phyloP scores from a whole-genome alignment of 83 land plant species.

The Picea abies region DNA sequence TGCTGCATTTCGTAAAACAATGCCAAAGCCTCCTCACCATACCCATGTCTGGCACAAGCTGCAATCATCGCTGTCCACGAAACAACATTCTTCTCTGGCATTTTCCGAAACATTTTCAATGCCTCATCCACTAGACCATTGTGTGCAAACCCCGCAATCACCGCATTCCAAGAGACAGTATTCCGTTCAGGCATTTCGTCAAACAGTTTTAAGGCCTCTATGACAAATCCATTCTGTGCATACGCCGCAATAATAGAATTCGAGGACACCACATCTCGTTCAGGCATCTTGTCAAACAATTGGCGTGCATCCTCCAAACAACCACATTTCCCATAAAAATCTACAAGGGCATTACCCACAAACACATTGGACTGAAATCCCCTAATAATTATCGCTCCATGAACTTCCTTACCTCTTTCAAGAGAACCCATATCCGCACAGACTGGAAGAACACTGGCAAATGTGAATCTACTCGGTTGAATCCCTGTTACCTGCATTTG shows the following conservation, averaged over 20 bases:
- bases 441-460: constrained; percentile 14
- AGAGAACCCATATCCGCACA: constrained; percentile 11
- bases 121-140: not conserved
- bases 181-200: not conserved
- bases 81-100: constrained; percentile 53
- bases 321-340: constrained; percentile 20
- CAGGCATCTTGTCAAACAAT: constrained; percentile 10
- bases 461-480: not conserved
- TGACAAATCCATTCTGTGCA: constrained; percentile 18
- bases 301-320: not conserved
- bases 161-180: constrained; percentile 9
- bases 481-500: too few relatives aligned
- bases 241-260: constrained; percentile 21
- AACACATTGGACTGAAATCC: not conserved
- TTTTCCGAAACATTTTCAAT: constrained; percentile 30
- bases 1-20: constrained; percentile 46
- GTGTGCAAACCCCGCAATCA: not conserved
- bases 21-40: constrained; percentile 35
- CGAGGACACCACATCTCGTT: constrained; percentile 20
- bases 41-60: constrained; percentile 43
- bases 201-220: constrained; percentile 17
- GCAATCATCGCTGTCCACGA: constrained; percentile 66
- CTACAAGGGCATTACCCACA: constrained; percentile 21
- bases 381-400: constrained; percentile 5
- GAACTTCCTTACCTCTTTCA: constrained; percentile 12